Conservation (phyloP, 140 eudicot genomes). For the Cichorium intybus region DNA sequence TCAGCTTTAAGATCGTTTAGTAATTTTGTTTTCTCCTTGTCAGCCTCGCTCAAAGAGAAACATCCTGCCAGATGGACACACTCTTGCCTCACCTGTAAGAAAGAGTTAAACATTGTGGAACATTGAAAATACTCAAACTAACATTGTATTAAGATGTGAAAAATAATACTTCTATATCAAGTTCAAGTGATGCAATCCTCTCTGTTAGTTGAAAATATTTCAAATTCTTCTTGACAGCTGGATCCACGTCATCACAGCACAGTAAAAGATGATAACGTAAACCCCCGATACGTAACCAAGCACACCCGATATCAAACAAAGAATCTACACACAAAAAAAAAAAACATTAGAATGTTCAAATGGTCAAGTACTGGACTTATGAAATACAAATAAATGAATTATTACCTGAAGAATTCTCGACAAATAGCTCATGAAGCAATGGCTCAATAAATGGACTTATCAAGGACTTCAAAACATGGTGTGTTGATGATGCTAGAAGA, state of each 20-base stretch:
- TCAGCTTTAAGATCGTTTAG: slow-evolving; percentile 57
- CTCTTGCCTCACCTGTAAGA: slow-evolving; percentile 59
- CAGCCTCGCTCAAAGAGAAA: slow-evolving; percentile 38
- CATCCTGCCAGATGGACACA: slow-evolving; percentile 71
- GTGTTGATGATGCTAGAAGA: slow-evolving; percentile 65
- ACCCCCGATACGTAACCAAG: slow-evolving; percentile 76
- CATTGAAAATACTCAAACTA: neutral
- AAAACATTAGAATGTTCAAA: too few relatives aligned
- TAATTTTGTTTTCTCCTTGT: slow-evolving; percentile 30
- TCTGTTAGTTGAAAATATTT: slow-evolving; percentile 54
- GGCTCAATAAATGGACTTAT: slow-evolving; percentile 52
- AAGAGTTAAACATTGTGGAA: slow-evolving; percentile 8
- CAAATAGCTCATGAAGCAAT: slow-evolving; percentile 56
- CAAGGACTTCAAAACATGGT: slow-evolving; percentile 46
- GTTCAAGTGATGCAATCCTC: slow-evolving; percentile 74
- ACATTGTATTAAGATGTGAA: neutral
- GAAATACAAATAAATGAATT: neutral
- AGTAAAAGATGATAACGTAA: slow-evolving; percentile 76
- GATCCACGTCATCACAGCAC: slow-evolving; percentile 84
- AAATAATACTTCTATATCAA: slow-evolving; percentile 63
- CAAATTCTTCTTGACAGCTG: slow-evolving; percentile 62
- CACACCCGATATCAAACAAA: slow-evolving; percentile 43
- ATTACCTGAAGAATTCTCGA: slow-evolving; percentile 45
- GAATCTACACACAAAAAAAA: slow-evolving; percentile 26
- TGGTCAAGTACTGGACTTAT: neutral